Percentiles rank a stretch among this genome's conserved stretches.
These are phyloP conservation scores for Neurospora sp. DNA, from an alignment of 2,329 filamentous ascomycete genomes.

Conservation along the genomic window DNA sequence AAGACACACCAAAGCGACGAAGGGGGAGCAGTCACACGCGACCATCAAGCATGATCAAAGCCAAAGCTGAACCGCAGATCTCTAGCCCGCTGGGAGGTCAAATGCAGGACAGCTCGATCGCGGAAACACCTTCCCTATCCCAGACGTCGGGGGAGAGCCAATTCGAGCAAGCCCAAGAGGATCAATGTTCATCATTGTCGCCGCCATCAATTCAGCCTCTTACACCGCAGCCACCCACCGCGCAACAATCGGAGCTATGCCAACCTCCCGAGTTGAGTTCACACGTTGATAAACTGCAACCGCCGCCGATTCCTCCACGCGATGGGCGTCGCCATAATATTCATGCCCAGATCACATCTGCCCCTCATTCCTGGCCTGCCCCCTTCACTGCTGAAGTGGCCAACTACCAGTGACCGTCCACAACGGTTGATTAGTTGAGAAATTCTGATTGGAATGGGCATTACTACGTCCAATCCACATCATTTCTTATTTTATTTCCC, in stretches of 20 bases:
- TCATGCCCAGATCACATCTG: not conserved
- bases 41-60: constrained; percentile 33
- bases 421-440: not conserved
- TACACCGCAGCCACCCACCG: not conserved
- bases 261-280: not conserved
- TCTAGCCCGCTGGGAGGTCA: not conserved
- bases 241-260: not conserved
- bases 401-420: not conserved
- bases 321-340: not conserved
- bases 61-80: constrained; percentile 37
- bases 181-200: not conserved
- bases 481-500: not conserved
- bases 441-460: not conserved
- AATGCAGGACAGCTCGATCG: not conserved
- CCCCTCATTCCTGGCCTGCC: not conserved
- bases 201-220: not conserved
- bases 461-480: not conserved
- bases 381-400: not conserved
- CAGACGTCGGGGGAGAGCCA: not conserved
- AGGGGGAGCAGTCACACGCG: constrained; percentile 50
- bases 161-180: not conserved
- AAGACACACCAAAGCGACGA: constrained; percentile 59
- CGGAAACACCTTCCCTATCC: not conserved
- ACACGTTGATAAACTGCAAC: not conserved
- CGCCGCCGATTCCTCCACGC: not conserved